These are phyloP conservation scores for Salix udensis DNA, from an alignment of 345 rosid genomes.

Conservation along the genomic window DNA sequence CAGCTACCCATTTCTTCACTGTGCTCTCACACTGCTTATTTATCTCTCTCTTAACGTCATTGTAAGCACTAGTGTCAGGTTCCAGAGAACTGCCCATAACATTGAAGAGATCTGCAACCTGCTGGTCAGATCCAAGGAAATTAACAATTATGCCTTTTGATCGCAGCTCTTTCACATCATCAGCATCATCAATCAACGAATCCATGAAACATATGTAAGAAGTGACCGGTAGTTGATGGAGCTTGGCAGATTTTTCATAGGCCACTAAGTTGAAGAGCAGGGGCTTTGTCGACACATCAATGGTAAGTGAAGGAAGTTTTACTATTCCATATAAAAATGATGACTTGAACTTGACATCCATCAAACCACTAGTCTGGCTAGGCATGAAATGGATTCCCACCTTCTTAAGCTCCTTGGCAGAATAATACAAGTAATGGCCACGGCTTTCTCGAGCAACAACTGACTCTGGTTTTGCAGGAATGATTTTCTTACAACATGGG, in stretches of 20 bases:
- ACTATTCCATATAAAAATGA: neutral
- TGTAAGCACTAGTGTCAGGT: neutral
- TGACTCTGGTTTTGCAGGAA: no score
- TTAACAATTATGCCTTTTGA: conserved; percentile 9
- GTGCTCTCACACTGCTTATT: neutral
- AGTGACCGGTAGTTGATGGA: neutral
- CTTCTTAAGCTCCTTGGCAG: neutral
- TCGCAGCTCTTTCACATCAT: conserved; percentile 18
- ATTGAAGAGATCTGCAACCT: conserved; percentile 9
- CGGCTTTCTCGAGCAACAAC: no score
- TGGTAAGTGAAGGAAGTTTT: conserved; percentile 9
- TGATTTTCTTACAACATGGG: no score
- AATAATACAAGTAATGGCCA: neutral
- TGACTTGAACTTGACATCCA: neutral
- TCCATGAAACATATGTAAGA: conserved; percentile 21
- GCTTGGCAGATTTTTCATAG: conserved; percentile 9
- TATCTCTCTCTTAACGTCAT: neutral
- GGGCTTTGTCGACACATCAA: conserved; percentile 15
- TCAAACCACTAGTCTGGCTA: neutral
- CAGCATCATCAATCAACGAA: conserved; percentile 11
- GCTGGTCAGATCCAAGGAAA: conserved; percentile 9
- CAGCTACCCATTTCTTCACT: neutral
- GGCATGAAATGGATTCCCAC: neutral
- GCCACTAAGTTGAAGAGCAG: conserved; percentile 9
- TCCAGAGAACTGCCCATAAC: conserved; percentile 12